Percentiles rank a stretch among this genome's conserved stretches.
phyloP scores from a whole-genome alignment of 1,139 yeast genomes.

The Zygoascus meyerae region DNA sequence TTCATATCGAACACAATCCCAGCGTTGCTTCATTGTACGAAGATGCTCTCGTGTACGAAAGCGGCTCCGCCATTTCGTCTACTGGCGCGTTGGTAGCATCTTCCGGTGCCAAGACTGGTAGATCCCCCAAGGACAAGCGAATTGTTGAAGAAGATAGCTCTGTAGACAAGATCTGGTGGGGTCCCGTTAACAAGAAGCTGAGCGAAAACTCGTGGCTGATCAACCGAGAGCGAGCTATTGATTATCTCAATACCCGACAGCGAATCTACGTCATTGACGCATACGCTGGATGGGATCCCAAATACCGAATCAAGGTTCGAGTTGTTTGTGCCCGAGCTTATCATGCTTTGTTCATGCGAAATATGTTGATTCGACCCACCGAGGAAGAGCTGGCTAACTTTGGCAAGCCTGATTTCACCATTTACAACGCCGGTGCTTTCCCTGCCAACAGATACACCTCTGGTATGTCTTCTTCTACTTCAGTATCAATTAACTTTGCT shows the following conservation, averaged over 20 bases:
- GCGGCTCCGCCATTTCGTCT: conserved; percentile 86
- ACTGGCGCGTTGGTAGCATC: conserved; percentile 95
- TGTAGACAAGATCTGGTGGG: conserved; percentile 92
- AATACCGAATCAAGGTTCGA: conserved; percentile 94
- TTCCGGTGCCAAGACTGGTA: conserved; percentile 94
- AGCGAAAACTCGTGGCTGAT: conserved; percentile 94
- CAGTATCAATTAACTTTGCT: conserved; percentile 94
- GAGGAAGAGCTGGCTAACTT: conserved; percentile 80
- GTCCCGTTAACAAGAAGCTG: conserved; percentile 95
- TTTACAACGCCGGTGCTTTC: conserved; percentile 98
- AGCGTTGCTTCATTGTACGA: conserved; percentile 91
- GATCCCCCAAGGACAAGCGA: conserved; percentile 98
- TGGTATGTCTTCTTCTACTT: conserved; percentile 96
- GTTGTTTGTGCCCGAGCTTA: conserved; percentile 97
- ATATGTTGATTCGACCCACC: conserved; percentile 95
- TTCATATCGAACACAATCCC: conserved; percentile 71
- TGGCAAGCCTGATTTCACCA: conserved; percentile 97
- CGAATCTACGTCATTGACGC: conserved; percentile 95
- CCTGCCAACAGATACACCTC: conserved; percentile 95
- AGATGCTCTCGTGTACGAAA: conserved; percentile 80
- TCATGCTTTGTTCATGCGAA: conserved; percentile 97
- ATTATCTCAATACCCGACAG: conserved; percentile 92
- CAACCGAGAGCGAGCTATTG: conserved; percentile 94
- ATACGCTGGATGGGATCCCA: conserved; percentile 98
- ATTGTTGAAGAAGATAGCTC: conserved; percentile 93